These are phyloP conservation scores for Aegilops tauschii DNA, from an alignment of 176 grass and related monocot species.

Conservation along the genomic window DNA sequence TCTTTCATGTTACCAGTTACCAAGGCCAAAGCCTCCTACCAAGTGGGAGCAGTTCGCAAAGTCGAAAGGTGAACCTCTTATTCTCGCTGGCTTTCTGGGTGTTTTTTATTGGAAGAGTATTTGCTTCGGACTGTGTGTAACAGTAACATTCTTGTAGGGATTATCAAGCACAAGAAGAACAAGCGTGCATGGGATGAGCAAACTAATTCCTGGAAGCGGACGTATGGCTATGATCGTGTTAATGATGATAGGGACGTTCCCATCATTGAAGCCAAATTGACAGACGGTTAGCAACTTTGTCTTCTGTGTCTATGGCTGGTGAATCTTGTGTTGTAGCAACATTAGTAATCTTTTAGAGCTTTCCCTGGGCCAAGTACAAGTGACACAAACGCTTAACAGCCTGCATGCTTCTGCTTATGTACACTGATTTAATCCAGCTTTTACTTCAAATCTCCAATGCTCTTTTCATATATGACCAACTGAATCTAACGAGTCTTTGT, in stretches of 20 bases:
- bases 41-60: conserved; percentile 96
- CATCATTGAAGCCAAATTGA: conserved; percentile 72
- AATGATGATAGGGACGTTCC: conserved; percentile 91
- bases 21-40: conserved; percentile 78
- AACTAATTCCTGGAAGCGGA: conserved; percentile 78
- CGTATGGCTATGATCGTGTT: conserved; percentile 81
- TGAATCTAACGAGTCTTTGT: too few relatives aligned
- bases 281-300: conserved; percentile 55
- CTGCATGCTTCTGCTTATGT: too few relatives aligned
- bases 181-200: conserved; percentile 89
- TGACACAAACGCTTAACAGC: too few relatives aligned
- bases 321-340: background rate
- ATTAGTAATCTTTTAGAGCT: too few relatives aligned
- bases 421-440: too few relatives aligned
- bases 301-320: background rate
- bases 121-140: background rate
- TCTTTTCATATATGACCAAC: too few relatives aligned
- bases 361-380: too few relatives aligned
- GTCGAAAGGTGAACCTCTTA: conserved; percentile 51
- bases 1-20: conserved; percentile 46
- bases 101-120: background rate
- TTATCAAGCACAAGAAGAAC: conserved; percentile 73
- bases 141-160: conserved; percentile 41
- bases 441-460: too few relatives aligned
- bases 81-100: background rate